phyloP scores from a whole-genome alignment of 2,329 filamentous ascomycete species.

The Epichloe scottii region DNA sequence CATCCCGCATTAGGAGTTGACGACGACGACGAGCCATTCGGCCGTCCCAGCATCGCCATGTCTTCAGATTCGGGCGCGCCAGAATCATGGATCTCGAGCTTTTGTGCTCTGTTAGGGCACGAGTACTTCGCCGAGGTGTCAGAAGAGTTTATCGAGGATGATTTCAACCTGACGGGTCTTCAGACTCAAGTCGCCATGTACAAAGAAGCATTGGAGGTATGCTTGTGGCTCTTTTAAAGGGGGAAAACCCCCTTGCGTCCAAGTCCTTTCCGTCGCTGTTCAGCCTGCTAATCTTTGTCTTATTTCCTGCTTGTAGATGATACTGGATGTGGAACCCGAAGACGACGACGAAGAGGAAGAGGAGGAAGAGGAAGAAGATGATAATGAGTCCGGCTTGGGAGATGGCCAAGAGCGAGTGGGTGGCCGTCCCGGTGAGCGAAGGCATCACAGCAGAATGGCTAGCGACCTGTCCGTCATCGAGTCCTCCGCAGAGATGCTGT shows the following conservation, averaged over 20 bases:
- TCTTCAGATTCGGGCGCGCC: conserved; percentile 48
- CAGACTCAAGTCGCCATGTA: conserved; percentile 97
- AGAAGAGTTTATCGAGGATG: conserved; percentile 98
- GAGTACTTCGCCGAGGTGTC: conserved; percentile 99
- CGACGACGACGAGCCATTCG: conserved; percentile 4
- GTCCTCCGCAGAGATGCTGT: conserved; percentile 93
- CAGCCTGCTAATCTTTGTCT: not conserved
- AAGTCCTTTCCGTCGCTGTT: not conserved
- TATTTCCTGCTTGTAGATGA: conserved; percentile 51
- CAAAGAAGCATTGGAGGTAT: conserved; percentile 85
- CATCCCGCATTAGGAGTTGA: no score
- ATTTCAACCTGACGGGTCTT: conserved; percentile 95
- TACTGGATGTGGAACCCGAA: conserved; percentile 93
- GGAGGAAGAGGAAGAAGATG: conserved; percentile 63
- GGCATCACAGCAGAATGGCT: conserved; percentile 72
- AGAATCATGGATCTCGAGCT: conserved; percentile 97
- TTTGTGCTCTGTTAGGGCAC: conserved; percentile 88
- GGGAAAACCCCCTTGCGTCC: no score
- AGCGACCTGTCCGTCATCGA: conserved; percentile 94
- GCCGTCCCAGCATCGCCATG: conserved; percentile 25
- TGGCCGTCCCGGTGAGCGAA: conserved; percentile 42
- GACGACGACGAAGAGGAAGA: conserved; percentile 83
- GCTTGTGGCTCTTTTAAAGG: not conserved
- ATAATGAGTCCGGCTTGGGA: conserved; percentile 49
- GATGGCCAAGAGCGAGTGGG: conserved; percentile 45